These are phyloP conservation scores for Fagus crenata DNA, from an alignment of 306 rosid species.

Conservation along the genomic window DNA sequence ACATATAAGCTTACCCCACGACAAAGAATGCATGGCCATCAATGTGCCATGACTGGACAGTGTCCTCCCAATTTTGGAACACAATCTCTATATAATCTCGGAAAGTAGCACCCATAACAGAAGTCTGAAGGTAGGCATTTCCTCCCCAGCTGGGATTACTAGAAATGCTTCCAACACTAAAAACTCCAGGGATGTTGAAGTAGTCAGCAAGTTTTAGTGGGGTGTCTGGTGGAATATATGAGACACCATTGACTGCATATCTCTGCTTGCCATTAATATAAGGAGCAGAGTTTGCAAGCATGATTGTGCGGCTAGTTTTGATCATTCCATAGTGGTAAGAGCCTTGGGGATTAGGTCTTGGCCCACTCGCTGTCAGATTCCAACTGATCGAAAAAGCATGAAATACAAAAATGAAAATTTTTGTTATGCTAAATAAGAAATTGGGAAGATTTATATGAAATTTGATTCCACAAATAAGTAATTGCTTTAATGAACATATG, in stretches of 20 bases:
- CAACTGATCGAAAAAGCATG: conserved; percentile 43
- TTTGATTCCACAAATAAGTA: no score
- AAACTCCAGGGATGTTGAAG: conserved; percentile 82
- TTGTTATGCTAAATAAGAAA: no score
- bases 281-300: conserved; percentile 84
- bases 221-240: conserved; percentile 66
- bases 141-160: conserved; percentile 65
- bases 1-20: conserved; percentile 60
- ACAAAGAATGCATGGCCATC: conserved; percentile 87
- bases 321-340: conserved; percentile 91
- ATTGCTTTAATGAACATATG: not conserved
- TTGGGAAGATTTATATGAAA: no score
- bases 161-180: conserved; percentile 72
- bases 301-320: conserved; percentile 66
- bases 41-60: conserved; percentile 93
- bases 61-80: conserved; percentile 89
- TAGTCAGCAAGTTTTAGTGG: conserved; percentile 85
- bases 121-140: conserved; percentile 68
- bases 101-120: conserved; percentile 82
- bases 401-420: not conserved
- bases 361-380: conserved; percentile 95
- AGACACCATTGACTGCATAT: conserved; percentile 85
- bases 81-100: conserved; percentile 82
- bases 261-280: conserved; percentile 87
- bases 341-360: conserved; percentile 98